These are phyloP conservation scores for Helicostylum pulchrum DNA, from an alignment of 192 early-diverging fungal genomes.

Conservation along the genomic window DNA sequence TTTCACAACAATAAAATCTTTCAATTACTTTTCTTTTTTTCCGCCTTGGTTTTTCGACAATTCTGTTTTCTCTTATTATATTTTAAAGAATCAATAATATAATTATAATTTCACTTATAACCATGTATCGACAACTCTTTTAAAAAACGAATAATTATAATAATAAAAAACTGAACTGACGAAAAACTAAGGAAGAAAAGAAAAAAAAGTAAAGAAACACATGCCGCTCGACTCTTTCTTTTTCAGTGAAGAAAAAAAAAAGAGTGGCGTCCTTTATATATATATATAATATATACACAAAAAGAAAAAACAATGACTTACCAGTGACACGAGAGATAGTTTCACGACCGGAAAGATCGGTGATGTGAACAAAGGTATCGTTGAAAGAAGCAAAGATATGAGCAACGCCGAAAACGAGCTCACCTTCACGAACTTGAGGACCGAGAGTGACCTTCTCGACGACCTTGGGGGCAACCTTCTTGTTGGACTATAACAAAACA, in stretches of 20 bases:
- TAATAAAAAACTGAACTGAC: too few relatives aligned
- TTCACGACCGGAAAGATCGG: slow-evolving; percentile 99
- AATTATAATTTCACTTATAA: too few relatives aligned
- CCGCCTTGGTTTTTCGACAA: neutral
- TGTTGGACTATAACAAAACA: slow-evolving; percentile 30
- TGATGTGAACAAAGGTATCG: slow-evolving; percentile 99
- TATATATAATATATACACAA: slow-evolving; percentile 50
- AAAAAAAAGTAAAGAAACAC: neutral
- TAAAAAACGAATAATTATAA: too few relatives aligned
- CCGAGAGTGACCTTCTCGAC: slow-evolving; percentile 89
- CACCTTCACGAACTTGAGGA: slow-evolving; percentile 95
- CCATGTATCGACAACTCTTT: too few relatives aligned
- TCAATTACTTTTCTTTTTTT: neutral
- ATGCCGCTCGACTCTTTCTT: slow-evolving; percentile 7
- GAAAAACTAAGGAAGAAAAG: neutral
- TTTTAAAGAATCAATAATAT: too few relatives aligned
- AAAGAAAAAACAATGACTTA: slow-evolving; percentile 48
- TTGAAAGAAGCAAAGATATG: slow-evolving; percentile 99
- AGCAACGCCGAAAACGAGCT: slow-evolving; percentile 98
- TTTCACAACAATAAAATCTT: neutral
- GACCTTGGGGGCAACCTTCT: slow-evolving; percentile 21
- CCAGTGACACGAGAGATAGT: slow-evolving; percentile 98
- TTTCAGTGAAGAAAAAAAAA: neutral
- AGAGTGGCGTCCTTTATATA: neutral
- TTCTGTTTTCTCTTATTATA: neutral